phyloP scores from a whole-genome alignment of 2,329 filamentous ascomycete genomes.

The Neofusicoccum cordaticola region DNA sequence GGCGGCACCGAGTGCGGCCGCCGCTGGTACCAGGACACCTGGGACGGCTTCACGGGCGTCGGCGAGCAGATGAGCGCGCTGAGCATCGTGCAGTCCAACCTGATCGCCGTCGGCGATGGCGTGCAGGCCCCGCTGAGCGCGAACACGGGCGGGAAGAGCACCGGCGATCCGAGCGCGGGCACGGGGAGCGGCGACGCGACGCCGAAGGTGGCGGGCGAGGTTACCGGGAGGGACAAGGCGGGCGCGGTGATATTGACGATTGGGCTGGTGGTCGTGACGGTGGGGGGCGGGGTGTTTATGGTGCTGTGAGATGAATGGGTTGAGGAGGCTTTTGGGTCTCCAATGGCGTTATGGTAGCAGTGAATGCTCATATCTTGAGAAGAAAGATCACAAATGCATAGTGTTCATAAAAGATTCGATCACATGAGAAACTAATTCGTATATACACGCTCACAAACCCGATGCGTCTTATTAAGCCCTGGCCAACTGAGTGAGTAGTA shows the following conservation, averaged over 20 bases:
- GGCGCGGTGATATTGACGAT: constrained; percentile 36
- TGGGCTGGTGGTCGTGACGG: background rate
- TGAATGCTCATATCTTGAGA: too few species aligned
- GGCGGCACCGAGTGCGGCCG: constrained; percentile 43
- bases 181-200: constrained; percentile 28
- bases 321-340: too few species aligned
- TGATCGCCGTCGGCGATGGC: constrained; percentile 32
- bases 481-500: too few species aligned
- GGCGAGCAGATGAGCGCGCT: constrained; percentile 59
- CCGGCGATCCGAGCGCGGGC: constrained; percentile 43
- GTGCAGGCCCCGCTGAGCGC: constrained; percentile 43
- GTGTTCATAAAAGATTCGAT: too few species aligned
- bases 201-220: constrained; percentile 19
- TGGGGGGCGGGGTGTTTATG: background rate
- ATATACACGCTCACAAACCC: too few species aligned
- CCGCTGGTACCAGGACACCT: constrained; percentile 39
- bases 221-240: background rate
- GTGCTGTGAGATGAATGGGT: background rate
- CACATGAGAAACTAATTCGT: too few species aligned
- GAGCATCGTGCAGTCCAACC: constrained; percentile 48
- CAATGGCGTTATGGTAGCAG: too few species aligned
- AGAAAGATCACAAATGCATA: too few species aligned
- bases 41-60: constrained; percentile 50
- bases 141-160: constrained; percentile 50
- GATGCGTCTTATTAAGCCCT: too few species aligned